Evolutionary conservation across 441 rosid species (phyloP).

Genomic region (Biscutella auriculata): DNA sequence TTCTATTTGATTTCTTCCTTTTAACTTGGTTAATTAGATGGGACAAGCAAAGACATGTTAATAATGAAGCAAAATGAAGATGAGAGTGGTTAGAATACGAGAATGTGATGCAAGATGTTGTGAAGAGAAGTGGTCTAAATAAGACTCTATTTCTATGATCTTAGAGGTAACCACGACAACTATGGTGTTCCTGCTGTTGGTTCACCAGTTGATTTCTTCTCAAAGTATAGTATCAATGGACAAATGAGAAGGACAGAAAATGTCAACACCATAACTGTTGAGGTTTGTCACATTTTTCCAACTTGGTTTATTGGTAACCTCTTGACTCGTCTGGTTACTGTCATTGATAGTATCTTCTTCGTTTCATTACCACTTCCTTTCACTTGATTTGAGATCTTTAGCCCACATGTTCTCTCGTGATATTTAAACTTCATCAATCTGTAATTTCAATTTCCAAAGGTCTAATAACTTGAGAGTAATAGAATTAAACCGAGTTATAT

Average conservation of each 20-base stretch:
- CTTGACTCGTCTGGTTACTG: not conserved
- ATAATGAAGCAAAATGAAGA: constrained; percentile 75
- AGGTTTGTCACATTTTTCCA: constrained; percentile 38
- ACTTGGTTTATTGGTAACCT: not conserved
- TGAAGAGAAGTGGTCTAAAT: constrained; percentile 49
- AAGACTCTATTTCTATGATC: constrained; percentile 66
- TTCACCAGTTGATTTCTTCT: constrained; percentile 64
- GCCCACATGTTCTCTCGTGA: not conserved
- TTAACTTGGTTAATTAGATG: constrained; percentile 38
- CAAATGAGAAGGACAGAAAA: constrained; percentile 42
- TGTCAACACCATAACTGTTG: constrained; percentile 56
- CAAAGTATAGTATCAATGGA: constrained; percentile 71
- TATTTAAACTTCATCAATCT: not conserved
- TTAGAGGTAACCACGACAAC: constrained; percentile 89
- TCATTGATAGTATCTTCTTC: not conserved
- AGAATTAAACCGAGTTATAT: not conserved
- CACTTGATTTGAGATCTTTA: not conserved
- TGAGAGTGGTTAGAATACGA: constrained; percentile 60
- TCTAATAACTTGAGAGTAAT: not conserved
- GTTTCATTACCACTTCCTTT: not conserved
- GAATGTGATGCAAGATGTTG: constrained; percentile 59
- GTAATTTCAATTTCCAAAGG: not conserved
- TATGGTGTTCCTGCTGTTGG: constrained; percentile 68
- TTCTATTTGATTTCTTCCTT: not conserved
- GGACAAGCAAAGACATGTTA: constrained; percentile 73